These are phyloP conservation scores for Anisodus tanguticus DNA, from an alignment of 257 asterid species.

Conservation along the genomic window DNA sequence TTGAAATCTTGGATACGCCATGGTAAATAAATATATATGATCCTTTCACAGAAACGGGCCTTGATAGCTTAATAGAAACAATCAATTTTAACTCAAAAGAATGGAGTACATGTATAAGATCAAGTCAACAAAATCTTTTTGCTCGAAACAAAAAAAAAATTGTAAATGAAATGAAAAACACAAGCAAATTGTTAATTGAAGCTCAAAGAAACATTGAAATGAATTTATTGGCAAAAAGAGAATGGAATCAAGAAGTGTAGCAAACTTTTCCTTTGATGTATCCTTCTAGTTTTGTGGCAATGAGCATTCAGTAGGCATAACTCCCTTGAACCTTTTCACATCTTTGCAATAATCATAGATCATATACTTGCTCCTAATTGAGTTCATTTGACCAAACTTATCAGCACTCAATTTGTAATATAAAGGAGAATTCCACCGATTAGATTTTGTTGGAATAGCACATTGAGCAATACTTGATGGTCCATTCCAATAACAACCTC, in stretches of 20 bases:
- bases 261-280: not conserved
- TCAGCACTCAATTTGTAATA: conserved; percentile 40
- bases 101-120: not conserved
- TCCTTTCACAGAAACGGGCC: too few relatives aligned
- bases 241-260: not conserved
- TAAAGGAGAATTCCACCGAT: conserved; percentile 52
- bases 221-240: too few relatives aligned
- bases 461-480: conserved; percentile 40
- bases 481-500: conserved; percentile 55
- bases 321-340: conserved; percentile 47
- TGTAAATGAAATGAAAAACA: not conserved
- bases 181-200: not conserved
- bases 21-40: too few relatives aligned
- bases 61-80: not conserved
- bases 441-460: conserved; percentile 39
- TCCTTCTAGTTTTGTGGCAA: conserved; percentile 42
- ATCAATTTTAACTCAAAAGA: not conserved
- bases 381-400: conserved; percentile 44
- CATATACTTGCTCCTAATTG: conserved; percentile 51
- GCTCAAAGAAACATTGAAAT: not conserved
- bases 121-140: not conserved
- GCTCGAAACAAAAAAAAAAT: not conserved
- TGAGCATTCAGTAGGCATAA: conserved; percentile 61
- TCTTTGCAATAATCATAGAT: conserved; percentile 75
- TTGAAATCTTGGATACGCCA: too few relatives aligned